Conservation (phyloP, 176 grass and related monocot species). For the Echinochloa phyllopogon region DNA sequence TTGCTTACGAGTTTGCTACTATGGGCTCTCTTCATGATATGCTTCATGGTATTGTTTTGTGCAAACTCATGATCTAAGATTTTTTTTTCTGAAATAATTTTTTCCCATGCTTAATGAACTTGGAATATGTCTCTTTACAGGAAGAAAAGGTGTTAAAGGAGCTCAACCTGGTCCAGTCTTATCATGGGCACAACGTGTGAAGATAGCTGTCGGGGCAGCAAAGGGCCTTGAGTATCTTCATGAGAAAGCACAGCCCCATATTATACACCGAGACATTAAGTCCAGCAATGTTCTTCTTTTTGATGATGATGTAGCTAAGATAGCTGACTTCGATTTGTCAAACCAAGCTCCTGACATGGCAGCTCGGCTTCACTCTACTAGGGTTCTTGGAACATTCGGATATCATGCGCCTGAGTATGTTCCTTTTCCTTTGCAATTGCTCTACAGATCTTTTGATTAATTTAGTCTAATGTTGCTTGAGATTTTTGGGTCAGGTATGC, state of each 20-base stretch:
- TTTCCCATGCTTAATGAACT: background rate
- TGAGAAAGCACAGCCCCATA: constrained; percentile 80
- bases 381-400: constrained; percentile 87
- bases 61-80: constrained; percentile 1
- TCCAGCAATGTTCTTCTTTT: constrained; percentile 90
- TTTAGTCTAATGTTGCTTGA: constrained; percentile 18
- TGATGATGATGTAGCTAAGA: constrained; percentile 79
- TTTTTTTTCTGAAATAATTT: background rate
- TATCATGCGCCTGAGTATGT: constrained; percentile 93
- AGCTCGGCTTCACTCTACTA: constrained; percentile 87
- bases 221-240: constrained; percentile 87
- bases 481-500: constrained; percentile 60
- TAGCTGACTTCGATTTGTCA: constrained; percentile 84
- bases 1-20: constrained; percentile 82
- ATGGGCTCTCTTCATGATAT: constrained; percentile 91
- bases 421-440: constrained; percentile 26
- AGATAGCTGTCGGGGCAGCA: constrained; percentile 83
- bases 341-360: constrained; percentile 92
- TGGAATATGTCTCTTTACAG: constrained; percentile 42
- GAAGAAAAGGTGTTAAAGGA: constrained; percentile 84
- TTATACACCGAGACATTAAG: constrained; percentile 86
- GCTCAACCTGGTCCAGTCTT: constrained; percentile 81
- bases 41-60: constrained; percentile 70
- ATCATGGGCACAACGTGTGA: constrained; percentile 76
- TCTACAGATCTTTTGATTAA: background rate